Conservation (phyloP, 805 yeast genomes). For the Starmerella floricola region DNA sequence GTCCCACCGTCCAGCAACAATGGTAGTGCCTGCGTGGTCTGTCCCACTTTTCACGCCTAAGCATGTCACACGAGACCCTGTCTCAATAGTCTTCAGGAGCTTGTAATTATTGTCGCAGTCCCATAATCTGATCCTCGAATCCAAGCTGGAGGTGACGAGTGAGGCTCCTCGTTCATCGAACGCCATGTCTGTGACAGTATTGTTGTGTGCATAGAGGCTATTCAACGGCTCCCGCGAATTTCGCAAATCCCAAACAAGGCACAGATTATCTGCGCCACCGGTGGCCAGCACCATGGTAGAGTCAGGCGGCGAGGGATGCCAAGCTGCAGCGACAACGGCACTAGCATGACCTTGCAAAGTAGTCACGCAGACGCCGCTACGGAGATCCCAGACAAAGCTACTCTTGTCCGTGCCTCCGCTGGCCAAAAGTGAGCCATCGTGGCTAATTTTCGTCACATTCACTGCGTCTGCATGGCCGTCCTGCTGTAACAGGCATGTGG, state of each 20-base stretch:
- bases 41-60: conserved; percentile 33
- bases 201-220: conserved; percentile 59
- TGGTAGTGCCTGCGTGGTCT: background rate
- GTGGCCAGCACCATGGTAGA: conserved; percentile 44
- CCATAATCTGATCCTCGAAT: conserved; percentile 51
- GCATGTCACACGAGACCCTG: conserved; percentile 60
- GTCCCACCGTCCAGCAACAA: conserved; percentile 76
- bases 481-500: conserved; percentile 47
- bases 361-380: conserved; percentile 58
- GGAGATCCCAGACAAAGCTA: conserved; percentile 70
- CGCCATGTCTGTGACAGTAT: conserved; percentile 37
- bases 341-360: conserved; percentile 55
- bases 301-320: conserved; percentile 43
- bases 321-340: conserved; percentile 58
- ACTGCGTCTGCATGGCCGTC: conserved; percentile 80
- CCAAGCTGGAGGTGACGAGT: conserved; percentile 40
- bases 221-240: conserved; percentile 30
- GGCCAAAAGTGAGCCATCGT: conserved; percentile 64
- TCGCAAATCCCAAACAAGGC: conserved; percentile 81
- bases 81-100: conserved; percentile 39
- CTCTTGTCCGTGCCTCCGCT: conserved; percentile 71
- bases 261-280: conserved; percentile 70
- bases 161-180: conserved; percentile 29
- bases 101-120: conserved; percentile 58
- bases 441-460: conserved; percentile 39